A percentile compares a stretch with the other conserved stretches of the same genome.
Conservation (phyloP, 495 filamentous ascomycete species). For the Xylaria nigripes region DNA sequence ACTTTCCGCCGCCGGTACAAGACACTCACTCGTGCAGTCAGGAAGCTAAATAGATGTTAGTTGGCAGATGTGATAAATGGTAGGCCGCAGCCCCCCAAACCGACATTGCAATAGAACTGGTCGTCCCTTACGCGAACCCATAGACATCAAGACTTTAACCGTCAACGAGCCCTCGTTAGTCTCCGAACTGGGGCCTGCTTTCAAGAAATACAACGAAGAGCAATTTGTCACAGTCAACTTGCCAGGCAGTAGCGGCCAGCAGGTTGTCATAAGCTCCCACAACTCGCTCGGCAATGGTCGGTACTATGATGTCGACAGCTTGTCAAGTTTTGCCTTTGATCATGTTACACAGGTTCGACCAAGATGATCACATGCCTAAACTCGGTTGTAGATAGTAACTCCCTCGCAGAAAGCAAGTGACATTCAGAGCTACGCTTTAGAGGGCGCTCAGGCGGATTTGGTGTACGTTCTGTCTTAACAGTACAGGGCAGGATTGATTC, state of each 20-base stretch:
- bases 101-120: constrained; percentile 1
- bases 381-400: constrained; percentile 10
- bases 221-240: constrained; percentile 85
- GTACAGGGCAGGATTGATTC: not conserved
- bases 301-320: constrained; percentile 84
- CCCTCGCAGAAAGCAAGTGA: constrained; percentile 66
- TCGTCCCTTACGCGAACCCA: constrained; percentile 1
- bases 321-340: constrained; percentile 79
- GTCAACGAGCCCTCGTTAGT: constrained; percentile 59
- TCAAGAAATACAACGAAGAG: constrained; percentile 92
- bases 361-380: not conserved
- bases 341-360: constrained; percentile 63
- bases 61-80: constrained; percentile 84
- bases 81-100: constrained; percentile 33
- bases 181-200: constrained; percentile 66
- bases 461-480: constrained; percentile 49
- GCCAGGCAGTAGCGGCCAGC: constrained; percentile 64
- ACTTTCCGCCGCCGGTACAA: not conserved
- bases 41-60: constrained; percentile 38
- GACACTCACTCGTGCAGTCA: constrained; percentile 8
- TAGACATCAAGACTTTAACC: constrained; percentile 85
- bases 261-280: constrained; percentile 82
- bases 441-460: constrained; percentile 68
- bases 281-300: constrained; percentile 68
- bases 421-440: constrained; percentile 71